Evolutionary conservation across 108 stramenopile genomes (phyloP).

Genomic region (Nannochloropsis gaditana): DNA sequence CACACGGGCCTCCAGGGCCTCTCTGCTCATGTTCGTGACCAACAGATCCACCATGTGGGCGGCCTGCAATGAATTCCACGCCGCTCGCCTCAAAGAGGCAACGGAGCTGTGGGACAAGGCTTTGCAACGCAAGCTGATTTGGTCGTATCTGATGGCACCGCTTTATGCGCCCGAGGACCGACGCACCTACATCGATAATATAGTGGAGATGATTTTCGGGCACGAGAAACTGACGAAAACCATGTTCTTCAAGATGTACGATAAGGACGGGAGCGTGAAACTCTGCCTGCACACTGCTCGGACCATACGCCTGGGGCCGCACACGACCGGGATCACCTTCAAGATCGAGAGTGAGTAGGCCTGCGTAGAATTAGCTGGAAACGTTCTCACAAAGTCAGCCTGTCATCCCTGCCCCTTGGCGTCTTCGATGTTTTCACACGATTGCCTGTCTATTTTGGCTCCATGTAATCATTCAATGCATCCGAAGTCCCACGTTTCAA

Average conservation of each 20-base stretch:
- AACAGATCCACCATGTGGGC: neutral
- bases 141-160: neutral
- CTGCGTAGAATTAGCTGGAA: no score
- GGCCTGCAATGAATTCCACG: neutral
- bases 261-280: neutral
- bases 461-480: no score
- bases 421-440: no score
- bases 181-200: neutral
- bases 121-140: neutral
- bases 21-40: neutral
- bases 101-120: constrained; percentile 17
- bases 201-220: neutral
- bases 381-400: no score
- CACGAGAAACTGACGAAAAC: neutral
- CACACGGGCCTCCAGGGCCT: neutral
- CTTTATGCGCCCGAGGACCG: constrained; percentile 8
- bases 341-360: neutral
- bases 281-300: neutral
- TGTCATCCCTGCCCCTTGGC: no score
- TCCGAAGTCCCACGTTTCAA: no score
- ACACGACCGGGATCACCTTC: neutral
- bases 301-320: neutral
- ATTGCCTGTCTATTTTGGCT: no score
- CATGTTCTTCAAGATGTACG: neutral
- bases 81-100: neutral